Evolutionary conservation across 2,329 filamentous ascomycete genomes (phyloP), one percentile per base, ranked within the genome.

Genomic region (Fusarium papillatum): DNA sequence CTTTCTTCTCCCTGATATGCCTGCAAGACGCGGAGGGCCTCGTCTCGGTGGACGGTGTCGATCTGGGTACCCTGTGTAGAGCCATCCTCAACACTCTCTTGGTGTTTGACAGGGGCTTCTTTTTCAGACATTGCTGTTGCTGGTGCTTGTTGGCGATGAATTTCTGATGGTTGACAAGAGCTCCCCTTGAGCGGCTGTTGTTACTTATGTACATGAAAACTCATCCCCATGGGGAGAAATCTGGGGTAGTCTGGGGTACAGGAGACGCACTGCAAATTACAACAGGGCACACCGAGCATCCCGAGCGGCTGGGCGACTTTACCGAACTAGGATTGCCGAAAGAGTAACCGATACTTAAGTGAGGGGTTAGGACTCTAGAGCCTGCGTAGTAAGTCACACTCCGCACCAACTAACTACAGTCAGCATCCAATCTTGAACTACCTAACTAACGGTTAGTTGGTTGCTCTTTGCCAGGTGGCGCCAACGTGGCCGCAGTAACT

Each of bases 1-100:
- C 73, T 76, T 63, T 81, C 74, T 10, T 87, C 84, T 6, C 87
- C 87, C 7, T 79, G 72, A 70, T 88, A 88, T 36, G 76, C 77
- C 24, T 80, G 81, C 17, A 88, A 74, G 11, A 88, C 83, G 64
- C 83, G 84, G 55, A 86, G 70, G 24, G 85, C 85, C 57, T 78
- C 76, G 66, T 78, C 76, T 13, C 70, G 43, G 29, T 78, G 76
- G 36, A 78, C 65, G n/a, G 73, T 77, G 43, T 78, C 76, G 6
- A 77, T 46, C 22, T 64, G 36, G 39, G 61, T 22, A 31, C 48
- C 26, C 26, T 50, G 22, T n/a, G 38, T 66, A n/a, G 65, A 48
- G 14, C 38, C 43, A 53, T 48, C 60, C 16, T 62, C 53, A 34
- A 55, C 60, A 16, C 64, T 62, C 43, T 75, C 76, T 26, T 59